Conservation (phyloP, 345 rosid species). For the Melaleuca alternifolia region DNA sequence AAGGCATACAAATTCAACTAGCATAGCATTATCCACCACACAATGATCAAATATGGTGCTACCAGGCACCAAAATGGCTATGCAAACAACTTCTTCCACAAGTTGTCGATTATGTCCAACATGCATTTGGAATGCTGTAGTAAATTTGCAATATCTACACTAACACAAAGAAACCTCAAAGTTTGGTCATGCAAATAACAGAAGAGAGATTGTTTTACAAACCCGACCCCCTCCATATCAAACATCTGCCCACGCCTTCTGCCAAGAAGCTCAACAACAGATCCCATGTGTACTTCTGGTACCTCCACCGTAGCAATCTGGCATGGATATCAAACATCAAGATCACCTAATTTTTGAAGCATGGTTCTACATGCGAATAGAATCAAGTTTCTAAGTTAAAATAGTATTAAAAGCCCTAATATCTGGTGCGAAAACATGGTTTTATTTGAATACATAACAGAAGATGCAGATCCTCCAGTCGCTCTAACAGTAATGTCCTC, state of each 20-base stretch:
- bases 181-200: background rate
- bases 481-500: background rate
- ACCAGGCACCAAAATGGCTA: background rate
- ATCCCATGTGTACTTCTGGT: slow-evolving; percentile 88
- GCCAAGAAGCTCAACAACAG: slow-evolving; percentile 97
- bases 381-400: background rate
- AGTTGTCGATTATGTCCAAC: background rate
- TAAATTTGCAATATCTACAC: background rate
- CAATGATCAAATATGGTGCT: background rate
- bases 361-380: background rate
- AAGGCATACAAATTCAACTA: background rate
- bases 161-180: background rate
- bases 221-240: slow-evolving; percentile 92
- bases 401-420: background rate
- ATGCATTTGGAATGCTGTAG: background rate
- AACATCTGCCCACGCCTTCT: slow-evolving; percentile 92
- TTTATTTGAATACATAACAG: background rate
- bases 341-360: background rate
- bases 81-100: background rate
- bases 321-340: slow-evolving; percentile 1
- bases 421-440: background rate
- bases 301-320: slow-evolving; percentile 94
- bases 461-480: background rate
- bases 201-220: slow-evolving; percentile 6
- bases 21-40: background rate